These are phyloP conservation scores for Mrakiaceae sp. DNA, from an alignment of 1,284 basidiomycete species.

Conservation along the genomic window DNA sequence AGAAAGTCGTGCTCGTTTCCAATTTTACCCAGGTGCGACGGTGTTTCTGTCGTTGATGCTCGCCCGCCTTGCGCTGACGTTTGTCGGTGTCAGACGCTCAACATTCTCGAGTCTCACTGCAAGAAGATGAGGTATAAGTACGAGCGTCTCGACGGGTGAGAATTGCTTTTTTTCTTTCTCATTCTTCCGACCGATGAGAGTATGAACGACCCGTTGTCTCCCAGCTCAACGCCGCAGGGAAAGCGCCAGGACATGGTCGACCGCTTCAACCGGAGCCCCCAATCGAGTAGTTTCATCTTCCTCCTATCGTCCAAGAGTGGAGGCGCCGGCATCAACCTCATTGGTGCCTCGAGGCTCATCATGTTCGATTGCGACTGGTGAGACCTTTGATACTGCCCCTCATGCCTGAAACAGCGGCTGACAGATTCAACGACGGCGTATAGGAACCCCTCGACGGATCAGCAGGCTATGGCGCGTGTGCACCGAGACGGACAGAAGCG, in stretches of 20 bases:
- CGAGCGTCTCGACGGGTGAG: constrained; percentile 77
- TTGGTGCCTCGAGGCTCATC: constrained; percentile 48
- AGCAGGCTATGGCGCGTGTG: constrained; percentile 78
- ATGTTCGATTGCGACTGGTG: constrained; percentile 82
- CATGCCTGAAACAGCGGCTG: constrained; percentile 15
- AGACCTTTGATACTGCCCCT: constrained; percentile 17
- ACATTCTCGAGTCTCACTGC: constrained; percentile 81
- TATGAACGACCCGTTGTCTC: not conserved
- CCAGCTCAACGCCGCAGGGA: constrained; percentile 61
- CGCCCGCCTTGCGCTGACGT: not conserved
- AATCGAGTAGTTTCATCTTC: constrained; percentile 53
- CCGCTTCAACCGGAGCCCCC: constrained; percentile 28
- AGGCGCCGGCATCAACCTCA: constrained; percentile 87
- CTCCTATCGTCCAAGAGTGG: constrained; percentile 91
- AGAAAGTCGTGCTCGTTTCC: constrained; percentile 87
- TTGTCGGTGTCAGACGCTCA: constrained; percentile 50
- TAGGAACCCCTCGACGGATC: constrained; percentile 47
- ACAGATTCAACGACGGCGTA: not conserved
- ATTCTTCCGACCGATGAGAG: no score
- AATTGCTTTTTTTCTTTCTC: not conserved
- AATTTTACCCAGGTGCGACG: constrained; percentile 51
- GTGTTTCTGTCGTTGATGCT: not conserved
- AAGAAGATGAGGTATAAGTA: constrained; percentile 63
- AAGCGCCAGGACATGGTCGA: constrained; percentile 78
- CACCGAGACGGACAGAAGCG: constrained; percentile 85